Base-by-base conservation (phyloP, 257 asterid species). In the Ligustrum vulgare region DNA sequence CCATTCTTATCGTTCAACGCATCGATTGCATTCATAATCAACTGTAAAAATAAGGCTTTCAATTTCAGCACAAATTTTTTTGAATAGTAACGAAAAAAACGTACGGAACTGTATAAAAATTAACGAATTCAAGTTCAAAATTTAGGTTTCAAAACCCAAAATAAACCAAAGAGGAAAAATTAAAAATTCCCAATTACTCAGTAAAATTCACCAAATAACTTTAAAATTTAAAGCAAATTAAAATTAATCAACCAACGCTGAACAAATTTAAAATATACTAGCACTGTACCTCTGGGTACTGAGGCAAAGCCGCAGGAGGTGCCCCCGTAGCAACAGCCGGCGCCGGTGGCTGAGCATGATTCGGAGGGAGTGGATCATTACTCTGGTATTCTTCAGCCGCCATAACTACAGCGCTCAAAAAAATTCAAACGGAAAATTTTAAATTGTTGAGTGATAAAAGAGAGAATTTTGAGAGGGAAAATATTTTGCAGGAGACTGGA, bases 1-100 rank as follows among this genome's bases (percentile, higher is more conserved):
- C 96, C 97, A 47, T 82, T 81, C 10, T 71, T 67, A 8, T 93
- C 97, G 73, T 80, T 70, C 80, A 91, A 32, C 22, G 82, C 86
- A 33, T 90, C 91, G 0, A 93, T 88, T 43, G 97, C 94, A 1
- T 81, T 75, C 76, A 93, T 20, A 45, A 91, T 91, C 94, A 93
- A 84, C 97, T 93, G 77, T 12, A 31, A 0, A 15, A 51, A 13
- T 9, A 7, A 31, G 23, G 54, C 41, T 3, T 33, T 28, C 39
- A 51, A 20, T 31, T 36, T 11, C 43, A 64, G 12, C 6, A 28
- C 18, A 58, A 75, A 43, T 0, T 5, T 10, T 0, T 5, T 10
- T 1, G 15, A 0, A 13, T 1, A 23, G 0, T 2, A 47, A 15
- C 45, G 13, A 32, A 28, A 3, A n/a, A 13, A 3, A 3, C 15